Evolutionary conservation across 805 yeast species (phyloP).

Genomic region (Saccharomycopsis malanga): DNA sequence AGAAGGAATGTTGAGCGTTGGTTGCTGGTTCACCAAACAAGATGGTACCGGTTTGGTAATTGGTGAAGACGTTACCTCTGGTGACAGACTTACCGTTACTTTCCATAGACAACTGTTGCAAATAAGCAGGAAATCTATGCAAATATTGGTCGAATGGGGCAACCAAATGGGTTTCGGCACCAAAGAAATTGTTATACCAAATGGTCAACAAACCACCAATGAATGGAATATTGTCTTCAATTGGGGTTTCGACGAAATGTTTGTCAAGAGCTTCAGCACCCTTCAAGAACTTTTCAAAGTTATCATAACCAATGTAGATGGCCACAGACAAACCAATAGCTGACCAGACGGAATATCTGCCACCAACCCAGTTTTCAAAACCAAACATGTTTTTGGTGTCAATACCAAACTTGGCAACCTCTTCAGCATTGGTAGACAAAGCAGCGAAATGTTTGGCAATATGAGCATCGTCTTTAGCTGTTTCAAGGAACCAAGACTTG

Average conservation of each 20-base stretch:
- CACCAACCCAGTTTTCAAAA: slow-evolving; percentile 98
- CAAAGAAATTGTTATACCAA: slow-evolving; percentile 98
- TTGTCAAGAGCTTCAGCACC: slow-evolving; percentile 98
- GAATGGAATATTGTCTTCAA: slow-evolving; percentile 87
- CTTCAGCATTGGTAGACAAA: slow-evolving; percentile 84
- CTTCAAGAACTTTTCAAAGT: slow-evolving; percentile 83
- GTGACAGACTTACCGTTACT: slow-evolving; percentile 98
- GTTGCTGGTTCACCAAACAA: slow-evolving; percentile 98
- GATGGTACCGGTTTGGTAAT: slow-evolving; percentile 93
- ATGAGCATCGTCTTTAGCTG: slow-evolving; percentile 58
- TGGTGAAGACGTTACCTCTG: slow-evolving; percentile 83
- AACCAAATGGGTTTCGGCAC: slow-evolving; percentile 96
- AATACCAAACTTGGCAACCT: slow-evolving; percentile 92
- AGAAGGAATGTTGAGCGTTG: slow-evolving; percentile 98
- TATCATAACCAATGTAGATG: slow-evolving; percentile 89
- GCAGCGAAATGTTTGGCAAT: slow-evolving; percentile 98
- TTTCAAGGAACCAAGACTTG: slow-evolving; percentile 83
- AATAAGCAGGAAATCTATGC: slow-evolving; percentile 98
- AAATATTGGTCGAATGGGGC: slow-evolving; percentile 98
- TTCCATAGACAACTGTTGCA: slow-evolving; percentile 98
- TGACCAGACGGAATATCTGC: slow-evolving; percentile 99
- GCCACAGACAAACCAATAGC: slow-evolving; percentile 97
- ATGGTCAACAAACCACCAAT: slow-evolving; percentile 90
- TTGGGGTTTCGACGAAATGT: slow-evolving; percentile 78
- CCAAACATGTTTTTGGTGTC: slow-evolving; percentile 98